Base-by-base conservation (phyloP, 768 basidiomycete species). In the Lactarius trivialis region DNA sequence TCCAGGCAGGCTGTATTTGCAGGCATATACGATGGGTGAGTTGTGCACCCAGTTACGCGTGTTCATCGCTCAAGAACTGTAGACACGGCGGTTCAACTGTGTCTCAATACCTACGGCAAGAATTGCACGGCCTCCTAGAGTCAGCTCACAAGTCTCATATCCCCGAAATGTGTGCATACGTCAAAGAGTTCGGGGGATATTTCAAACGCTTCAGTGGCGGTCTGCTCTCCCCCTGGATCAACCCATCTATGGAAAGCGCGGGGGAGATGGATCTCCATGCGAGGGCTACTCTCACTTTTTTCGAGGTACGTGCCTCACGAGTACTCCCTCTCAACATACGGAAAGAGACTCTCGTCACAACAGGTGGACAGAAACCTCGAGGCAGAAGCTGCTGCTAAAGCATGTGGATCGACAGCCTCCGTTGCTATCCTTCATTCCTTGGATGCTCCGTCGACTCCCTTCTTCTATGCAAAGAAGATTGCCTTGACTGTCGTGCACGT, bases 31-130 rank as follows among this genome's bases (percentile, higher is more conserved):
- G 94, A 97, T 61, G 94, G 94, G 91, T 91, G 68, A 60, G 81
- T 72, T 56, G 33, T 36, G n/a, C 49, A 33, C 55, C 8, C 52
- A 60, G 32, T 50, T 17, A 54, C 45, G 41, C 26, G 24, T n/a
- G 9, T 55, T 12, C 7, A 17, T 30, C 7, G 32, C 26, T 60
- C 62, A 61, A 65, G 52, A 43, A 49, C n/a, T 32, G n/a, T 61
- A 93, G 91, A 8, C 94, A 97, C 70, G 94, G 94, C 7, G 94
- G 94, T 9, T 87, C 87, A n/a, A 87, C 87, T 11, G 93, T 95
- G 19, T 88, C 93, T 2, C 85, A 91, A 63, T 94, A 85, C 72
- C 78, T 94, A 33, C 85, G 88, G 21, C 86, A 94, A 66, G 88
- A 96, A 71, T 75, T 96, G 12, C 93, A 95, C 68, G 85, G 85